Percentiles rank a stretch among this genome's conserved stretches.
phyloP scores from a whole-genome alignment of 495 filamentous ascomycete species.

The Penicillium taxi region DNA sequence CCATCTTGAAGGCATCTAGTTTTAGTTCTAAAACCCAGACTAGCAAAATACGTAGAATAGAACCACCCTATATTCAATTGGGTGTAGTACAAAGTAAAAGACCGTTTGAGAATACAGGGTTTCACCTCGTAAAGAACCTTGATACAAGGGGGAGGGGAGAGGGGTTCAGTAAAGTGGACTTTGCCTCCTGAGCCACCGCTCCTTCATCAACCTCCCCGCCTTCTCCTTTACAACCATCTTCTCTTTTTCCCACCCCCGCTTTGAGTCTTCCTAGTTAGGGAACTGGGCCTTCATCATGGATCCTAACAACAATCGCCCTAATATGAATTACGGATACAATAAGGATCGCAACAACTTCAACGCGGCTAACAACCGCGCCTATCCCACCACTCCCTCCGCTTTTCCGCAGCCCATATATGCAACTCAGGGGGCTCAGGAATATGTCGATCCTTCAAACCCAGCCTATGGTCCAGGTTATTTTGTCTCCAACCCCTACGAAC shows the following conservation, averaged over 20 bases:
- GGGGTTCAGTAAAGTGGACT: too few relatives aligned
- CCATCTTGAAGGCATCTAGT: too few relatives aligned
- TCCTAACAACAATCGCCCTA: constrained; percentile 51
- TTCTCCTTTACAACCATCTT: constrained; percentile 19
- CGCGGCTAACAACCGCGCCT: constrained; percentile 65
- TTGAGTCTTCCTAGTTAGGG: constrained; percentile 4
- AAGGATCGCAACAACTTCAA: constrained; percentile 61
- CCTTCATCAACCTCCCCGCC: constrained; percentile 21
- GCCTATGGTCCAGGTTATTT: constrained; percentile 57
- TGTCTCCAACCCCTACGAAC: constrained; percentile 48
- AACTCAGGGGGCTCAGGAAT: constrained; percentile 52
- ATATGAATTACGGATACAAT: constrained; percentile 61
- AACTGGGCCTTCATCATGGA: constrained; percentile 35
- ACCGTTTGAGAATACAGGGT: too few relatives aligned
- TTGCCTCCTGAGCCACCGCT: constrained; percentile 34
- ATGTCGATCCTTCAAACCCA: constrained; percentile 40
- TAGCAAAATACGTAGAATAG: too few relatives aligned
- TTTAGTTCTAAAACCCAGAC: too few relatives aligned
- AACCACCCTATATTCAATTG: too few relatives aligned
- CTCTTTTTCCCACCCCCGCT: constrained; percentile 9
- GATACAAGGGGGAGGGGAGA: too few relatives aligned
- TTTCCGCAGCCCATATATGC: constrained; percentile 86
- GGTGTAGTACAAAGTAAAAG: too few relatives aligned
- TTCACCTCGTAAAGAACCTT: too few relatives aligned
- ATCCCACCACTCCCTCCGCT: constrained; percentile 93